These are phyloP conservation scores for Blastobotrys indianensis DNA, from an alignment of 1,139 yeast species.

Conservation along the genomic window DNA sequence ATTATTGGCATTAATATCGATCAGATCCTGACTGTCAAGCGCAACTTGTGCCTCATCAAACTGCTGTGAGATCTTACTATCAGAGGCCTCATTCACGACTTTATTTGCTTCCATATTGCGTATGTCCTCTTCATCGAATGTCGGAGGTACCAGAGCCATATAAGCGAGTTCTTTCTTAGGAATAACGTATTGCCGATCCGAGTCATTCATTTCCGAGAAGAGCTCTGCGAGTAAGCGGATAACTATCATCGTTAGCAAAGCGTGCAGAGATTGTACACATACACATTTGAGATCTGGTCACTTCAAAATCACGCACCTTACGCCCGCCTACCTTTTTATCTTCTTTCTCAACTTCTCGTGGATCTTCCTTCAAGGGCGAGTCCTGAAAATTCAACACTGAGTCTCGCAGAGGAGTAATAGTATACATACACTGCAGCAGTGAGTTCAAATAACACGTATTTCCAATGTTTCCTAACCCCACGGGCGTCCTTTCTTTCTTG, in stretches of 20 bases:
- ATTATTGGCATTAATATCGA: background rate
- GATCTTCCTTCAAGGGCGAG: conserved; percentile 27
- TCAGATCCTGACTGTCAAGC: background rate
- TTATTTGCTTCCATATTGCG: conserved; percentile 3
- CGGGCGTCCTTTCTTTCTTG: conserved; percentile 51
- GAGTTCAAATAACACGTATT: conserved; percentile 94
- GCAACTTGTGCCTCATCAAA: background rate
- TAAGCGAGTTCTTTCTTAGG: conserved; percentile 85
- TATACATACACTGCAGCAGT: conserved; percentile 80
- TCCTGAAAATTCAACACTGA: conserved; percentile 51
- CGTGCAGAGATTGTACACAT: background rate
- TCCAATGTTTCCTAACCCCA: conserved; percentile 89
- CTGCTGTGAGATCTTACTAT: background rate
- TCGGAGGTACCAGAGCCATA: conserved; percentile 57
- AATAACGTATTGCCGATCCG: conserved; percentile 58
- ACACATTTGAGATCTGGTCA: conserved; percentile 70
- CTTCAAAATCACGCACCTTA: conserved; percentile 63
- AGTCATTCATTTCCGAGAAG: conserved; percentile 62
- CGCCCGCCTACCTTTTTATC: conserved; percentile 73
- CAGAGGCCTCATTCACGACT: background rate
- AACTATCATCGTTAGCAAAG: conserved; percentile 28
- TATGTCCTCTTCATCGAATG: conserved; percentile 16
- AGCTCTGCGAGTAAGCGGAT: conserved; percentile 63
- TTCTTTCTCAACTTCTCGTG: conserved; percentile 24
- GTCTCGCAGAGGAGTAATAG: conserved; percentile 73